A percentile compares a stretch with the other conserved stretches of the same genome.
These are phyloP conservation scores for Chara braunii DNA, from an alignment of 139 green algal genomes.

Conservation along the genomic window DNA sequence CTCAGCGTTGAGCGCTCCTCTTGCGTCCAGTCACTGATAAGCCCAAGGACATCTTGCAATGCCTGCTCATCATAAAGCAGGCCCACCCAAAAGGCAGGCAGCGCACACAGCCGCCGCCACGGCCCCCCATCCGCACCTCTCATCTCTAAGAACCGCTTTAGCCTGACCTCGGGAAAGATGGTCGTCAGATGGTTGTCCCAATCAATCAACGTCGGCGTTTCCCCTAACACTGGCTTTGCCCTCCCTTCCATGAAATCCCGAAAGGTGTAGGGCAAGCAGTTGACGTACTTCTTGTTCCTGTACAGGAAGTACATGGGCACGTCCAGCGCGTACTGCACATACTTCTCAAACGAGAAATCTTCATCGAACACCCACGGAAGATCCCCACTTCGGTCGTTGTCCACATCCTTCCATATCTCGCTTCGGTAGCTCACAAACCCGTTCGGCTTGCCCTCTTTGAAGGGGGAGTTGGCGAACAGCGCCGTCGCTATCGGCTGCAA, in stretches of 20 bases:
- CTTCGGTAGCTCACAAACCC: slow-evolving; percentile 51
- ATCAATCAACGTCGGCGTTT: slow-evolving; percentile 78
- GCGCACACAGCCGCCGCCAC: slow-evolving; percentile 79
- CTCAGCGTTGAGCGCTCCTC: slow-evolving; percentile 71
- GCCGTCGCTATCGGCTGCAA: slow-evolving; percentile 89
- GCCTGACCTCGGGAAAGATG: slow-evolving; percentile 90
- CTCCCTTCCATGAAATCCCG: slow-evolving; percentile 86
- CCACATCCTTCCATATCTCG: slow-evolving; percentile 87
- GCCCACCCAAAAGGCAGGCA: slow-evolving; percentile 64
- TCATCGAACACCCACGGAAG: slow-evolving; percentile 94
- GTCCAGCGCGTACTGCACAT: slow-evolving; percentile 89
- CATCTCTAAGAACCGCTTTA: slow-evolving; percentile 98
- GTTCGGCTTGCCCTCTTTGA: slow-evolving; percentile 82
- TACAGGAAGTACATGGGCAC: slow-evolving; percentile 99
- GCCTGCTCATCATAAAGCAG: slow-evolving; percentile 80
- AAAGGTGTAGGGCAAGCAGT: slow-evolving; percentile 40
- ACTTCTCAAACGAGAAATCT: slow-evolving; percentile 82
- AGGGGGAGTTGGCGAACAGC: slow-evolving; percentile 95
- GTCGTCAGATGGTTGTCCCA: slow-evolving; percentile 95
- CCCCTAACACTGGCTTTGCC: slow-evolving; percentile 62
- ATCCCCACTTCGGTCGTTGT: slow-evolving; percentile 71
- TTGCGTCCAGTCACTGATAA: slow-evolving; percentile 73
- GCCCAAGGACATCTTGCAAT: slow-evolving; percentile 34
- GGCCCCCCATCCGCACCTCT: slow-evolving; percentile 87
- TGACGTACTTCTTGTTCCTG: slow-evolving; percentile 78